Percentiles rank a stretch among this genome's conserved stretches.
Conservation (phyloP, 2,329 filamentous ascomycete species). For the Aspergillus phoenicis region DNA sequence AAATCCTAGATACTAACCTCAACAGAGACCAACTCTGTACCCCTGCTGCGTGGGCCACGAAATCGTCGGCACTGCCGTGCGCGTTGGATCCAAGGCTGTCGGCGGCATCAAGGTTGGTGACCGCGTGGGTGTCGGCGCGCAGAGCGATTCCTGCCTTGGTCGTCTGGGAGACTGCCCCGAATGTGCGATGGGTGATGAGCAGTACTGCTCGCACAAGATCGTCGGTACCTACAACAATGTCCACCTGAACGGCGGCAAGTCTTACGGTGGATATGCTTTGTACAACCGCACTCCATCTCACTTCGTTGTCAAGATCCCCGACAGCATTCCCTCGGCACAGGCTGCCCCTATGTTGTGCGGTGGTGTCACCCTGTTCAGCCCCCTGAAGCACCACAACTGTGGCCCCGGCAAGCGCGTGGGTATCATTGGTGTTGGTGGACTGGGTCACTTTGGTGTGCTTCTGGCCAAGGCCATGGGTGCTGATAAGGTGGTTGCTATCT, state of each 20-base stretch:
- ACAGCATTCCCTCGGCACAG: constrained; percentile 50
- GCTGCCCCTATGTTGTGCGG: constrained; percentile 77
- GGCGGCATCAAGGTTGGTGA: constrained; percentile 37
- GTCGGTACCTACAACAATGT: constrained; percentile 38
- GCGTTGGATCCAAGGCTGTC: constrained; percentile 53
- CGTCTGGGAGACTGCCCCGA: constrained; percentile 54
- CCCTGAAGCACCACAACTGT: constrained; percentile 66
- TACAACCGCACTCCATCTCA: constrained; percentile 59
- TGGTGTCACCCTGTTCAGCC: constrained; percentile 73
- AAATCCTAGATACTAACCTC: neutral
- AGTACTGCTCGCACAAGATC: constrained; percentile 36
- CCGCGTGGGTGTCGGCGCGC: constrained; percentile 61
- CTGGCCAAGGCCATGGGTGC: constrained; percentile 72
- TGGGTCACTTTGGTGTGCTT: constrained; percentile 73
- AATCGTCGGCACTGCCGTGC: constrained; percentile 63
- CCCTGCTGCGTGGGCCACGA: constrained; percentile 65
- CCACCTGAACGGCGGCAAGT: constrained; percentile 57
- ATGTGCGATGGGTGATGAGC: constrained; percentile 50
- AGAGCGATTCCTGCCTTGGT: constrained; percentile 57
- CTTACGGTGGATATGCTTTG: constrained; percentile 67
- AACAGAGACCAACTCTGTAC: constrained; percentile 36
- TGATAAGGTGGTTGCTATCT: constrained; percentile 62
- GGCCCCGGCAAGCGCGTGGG: constrained; percentile 74
- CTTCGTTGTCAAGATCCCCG: constrained; percentile 64
- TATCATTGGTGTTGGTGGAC: constrained; percentile 71